Evolutionary conservation across 345 rosid genomes (phyloP), one percentile per base, ranked within the genome.

Genomic region (Eutrema japonicum): DNA sequence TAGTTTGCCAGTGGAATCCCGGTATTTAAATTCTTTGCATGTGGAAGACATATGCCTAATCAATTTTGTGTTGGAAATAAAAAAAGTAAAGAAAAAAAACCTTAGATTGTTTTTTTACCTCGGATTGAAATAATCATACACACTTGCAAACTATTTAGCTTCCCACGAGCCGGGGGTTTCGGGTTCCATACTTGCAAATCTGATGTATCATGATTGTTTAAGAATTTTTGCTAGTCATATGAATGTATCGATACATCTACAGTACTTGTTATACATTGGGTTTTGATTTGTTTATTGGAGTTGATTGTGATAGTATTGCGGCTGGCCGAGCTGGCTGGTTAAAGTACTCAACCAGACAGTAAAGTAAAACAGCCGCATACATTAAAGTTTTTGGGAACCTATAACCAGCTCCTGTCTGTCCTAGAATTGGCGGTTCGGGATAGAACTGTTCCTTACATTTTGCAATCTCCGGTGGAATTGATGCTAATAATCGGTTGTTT

Each of bases 261-360:
- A 22, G 53, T 41, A 7, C 4, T 73, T 73, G 65, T 37, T 29
- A 50, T 62, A 52, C 13, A 16, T 55, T 16, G 0, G 16, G 29
- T 33, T 52, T 10, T 55, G 2, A 16, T 38, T n/a, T 36, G 45
- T 10, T 36, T 29, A 59, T 57, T 51, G 43, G 57, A 10, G 43
- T 11, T 60, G 48, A n/a, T 8, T 72, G 29, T 48, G 75, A 35
- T 66, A 27, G 6, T 32, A 51, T 69, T 82, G 94, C 91, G 74
- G 87, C 94, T 89, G 95, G 96, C 96, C 96, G 92, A 90, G 96
- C 88, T 90, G 90, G 76, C 46, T 86, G 96, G 98, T 85, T 85
- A 3, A 77, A 90, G 91, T 76, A 53, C 51, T 55, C 71, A 83
- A 71, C 88, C 93, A 84, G 64, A 73, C 89, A 83, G 93, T 89